Base-by-base conservation (phyloP, 148 eudicot genomes). In the Pharnaceum exiguum region DNA sequence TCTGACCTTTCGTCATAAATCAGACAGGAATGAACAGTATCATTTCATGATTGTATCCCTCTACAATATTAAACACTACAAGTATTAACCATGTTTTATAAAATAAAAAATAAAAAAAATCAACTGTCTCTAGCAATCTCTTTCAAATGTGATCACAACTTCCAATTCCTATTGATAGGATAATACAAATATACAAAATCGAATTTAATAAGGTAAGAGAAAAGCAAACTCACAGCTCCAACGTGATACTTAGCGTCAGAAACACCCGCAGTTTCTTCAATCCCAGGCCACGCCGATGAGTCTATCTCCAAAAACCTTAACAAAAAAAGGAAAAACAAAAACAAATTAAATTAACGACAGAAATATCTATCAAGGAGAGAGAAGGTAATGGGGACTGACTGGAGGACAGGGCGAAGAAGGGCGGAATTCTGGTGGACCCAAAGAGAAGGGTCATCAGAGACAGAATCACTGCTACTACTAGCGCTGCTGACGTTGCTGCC, bases 371-470 rank as follows among this genome's bases (percentile, higher is more conserved):
- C n/a, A 42, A 22, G 42, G 24, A 35, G 4, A 3, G 19, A 46
- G 35, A 24, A 54, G 2, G 7, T 3, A 9, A 29, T 1, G 42
- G 29, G 0, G 12, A n/a, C 6, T 16, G 39, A 88, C 95, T 79
- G 74, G 84, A 93, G 79, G 57, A 93, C 39, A 18, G 96, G 96
- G 51, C 85, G 96, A 57, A 93, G 90, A 28, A 93, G 80, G 28
- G 57, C 71, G 47, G 85, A 65, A 7, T 77, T 60, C 0, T 69
- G 70, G 46, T 87, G 64, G 35, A 82, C 78, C 97, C 97, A 91
- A 32, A 82, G 87, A 24, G 59, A 51, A 1, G 85, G 95, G 19
- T 88, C 89, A 3, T 79, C 84, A 5, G 76, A 42, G 35, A 76
- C 87, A 0, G 94, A 81, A 61, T 82, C 86, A 54, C 67, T 63